Conservation (phyloP, 495 filamentous ascomycete species). For the Cudoniella acicularis region DNA sequence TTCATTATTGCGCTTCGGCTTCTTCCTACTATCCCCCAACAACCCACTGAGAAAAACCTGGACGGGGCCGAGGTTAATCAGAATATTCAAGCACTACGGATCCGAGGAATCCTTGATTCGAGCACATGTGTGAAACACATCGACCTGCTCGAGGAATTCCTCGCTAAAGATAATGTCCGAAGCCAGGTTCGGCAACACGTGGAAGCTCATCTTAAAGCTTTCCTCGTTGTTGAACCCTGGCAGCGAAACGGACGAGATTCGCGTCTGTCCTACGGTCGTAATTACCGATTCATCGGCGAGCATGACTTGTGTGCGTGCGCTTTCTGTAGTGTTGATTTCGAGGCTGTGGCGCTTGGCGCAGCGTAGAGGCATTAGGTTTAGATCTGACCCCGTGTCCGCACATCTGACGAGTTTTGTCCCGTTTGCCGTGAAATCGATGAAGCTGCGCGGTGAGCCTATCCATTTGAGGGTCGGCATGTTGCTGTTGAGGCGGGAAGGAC, state of each 20-base stretch:
- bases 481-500: not conserved
- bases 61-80: constrained; percentile 4
- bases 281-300: constrained; percentile 1
- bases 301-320: not conserved
- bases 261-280: not conserved
- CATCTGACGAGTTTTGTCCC: not conserved
- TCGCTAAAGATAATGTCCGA: constrained; percentile 17
- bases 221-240: not conserved
- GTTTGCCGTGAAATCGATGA: not conserved
- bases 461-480: constrained; percentile 1
- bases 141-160: constrained; percentile 13
- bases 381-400: constrained; percentile 9
- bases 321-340: not conserved
- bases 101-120: not conserved
- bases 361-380: constrained; percentile 4
- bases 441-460: not conserved
- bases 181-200: constrained; percentile 2
- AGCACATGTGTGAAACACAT: constrained; percentile 7
- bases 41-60: not conserved
- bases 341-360: constrained; percentile 1
- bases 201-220: constrained; percentile 7
- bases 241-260: not conserved
- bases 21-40: too few species aligned
- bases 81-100: not conserved
- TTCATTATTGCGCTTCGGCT: too few species aligned